A percentile compares a stretch with the other conserved stretches of the same genome.
Evolutionary conservation across 1,284 basidiomycete species (phyloP).

Genomic region (Meira nashicola): DNA sequence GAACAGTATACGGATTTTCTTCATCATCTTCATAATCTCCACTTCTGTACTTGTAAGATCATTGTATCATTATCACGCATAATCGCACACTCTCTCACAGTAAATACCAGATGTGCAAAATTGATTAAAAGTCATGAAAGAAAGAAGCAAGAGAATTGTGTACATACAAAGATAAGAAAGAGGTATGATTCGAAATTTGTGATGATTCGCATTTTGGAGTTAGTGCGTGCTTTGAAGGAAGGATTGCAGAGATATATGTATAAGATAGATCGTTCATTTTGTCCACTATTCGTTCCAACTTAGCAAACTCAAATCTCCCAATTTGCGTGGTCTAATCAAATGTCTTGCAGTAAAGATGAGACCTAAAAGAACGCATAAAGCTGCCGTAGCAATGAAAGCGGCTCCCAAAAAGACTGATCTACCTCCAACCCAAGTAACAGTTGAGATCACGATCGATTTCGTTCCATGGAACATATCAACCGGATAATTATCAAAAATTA

Average conservation of each 20-base stretch:
- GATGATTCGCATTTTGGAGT: not conserved
- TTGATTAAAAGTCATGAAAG: conserved; percentile 1
- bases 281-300: conserved; percentile 42
- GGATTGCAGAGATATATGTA: not conserved
- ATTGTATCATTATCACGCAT: no score
- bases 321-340: conserved; percentile 81
- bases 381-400: conserved; percentile 86
- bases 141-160: not conserved
- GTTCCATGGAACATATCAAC: conserved; percentile 86
- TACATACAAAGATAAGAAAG: not conserved
- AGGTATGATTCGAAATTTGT: not conserved
- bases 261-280: not conserved
- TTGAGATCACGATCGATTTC: conserved; percentile 93
- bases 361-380: conserved; percentile 79
- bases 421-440: conserved; percentile 95
- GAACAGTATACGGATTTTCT: conserved; percentile 14
- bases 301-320: conserved; percentile 54
- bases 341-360: conserved; percentile 84
- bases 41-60: no score
- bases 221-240: not conserved
- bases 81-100: no score
- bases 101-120: not conserved
- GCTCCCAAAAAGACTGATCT: conserved; percentile 96
- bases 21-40: not conserved
- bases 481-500: conserved; percentile 84